Evolutionary conservation across 345 rosid genomes (phyloP), one percentile per base, ranked within the genome.

Genomic region (Linum trigynum): DNA sequence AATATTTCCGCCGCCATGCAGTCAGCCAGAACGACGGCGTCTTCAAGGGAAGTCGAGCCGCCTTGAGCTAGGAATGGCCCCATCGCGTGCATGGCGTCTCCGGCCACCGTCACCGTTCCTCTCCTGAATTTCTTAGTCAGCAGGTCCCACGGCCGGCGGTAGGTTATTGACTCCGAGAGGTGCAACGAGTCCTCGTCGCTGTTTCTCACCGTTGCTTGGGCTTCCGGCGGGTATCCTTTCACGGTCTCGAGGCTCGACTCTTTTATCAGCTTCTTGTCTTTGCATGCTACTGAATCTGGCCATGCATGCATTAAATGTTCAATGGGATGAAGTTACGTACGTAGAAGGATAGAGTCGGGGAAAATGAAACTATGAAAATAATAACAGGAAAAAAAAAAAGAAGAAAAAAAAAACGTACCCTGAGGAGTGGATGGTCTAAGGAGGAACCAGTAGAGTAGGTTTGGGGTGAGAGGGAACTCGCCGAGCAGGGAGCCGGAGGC

Each of bases 11-110:
- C 42, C 9, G 75, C 68, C 51, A 77, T 63, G 56, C 71, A 67
- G 42, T 59, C 63, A 12, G 73, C 67, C 7, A 73, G 61, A 43
- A 73, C 59, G 32, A 69, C 65, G 0, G 76, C 79, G 17, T 72
- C 79, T 61, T 78, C 82, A 7, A 78, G 56, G 2, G 75, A 68
- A 5, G 75, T 74, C 0, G 79, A 50, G n/a, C 82, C 82, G 0
- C 73, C 82, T 55, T 78, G 82, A 4, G 77, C 77, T 1, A 71
- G 7, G 48, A 76, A 79, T 0, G 78, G 82, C 8, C 69, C 75
- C 77, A 73, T 75, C 36, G 69, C 75, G 16, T 79, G 82, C 79
- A 80, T 68, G 3, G 81, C 78, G 12, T 77, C 81, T 45, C 81
- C 81, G 1, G 73, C 81, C 7, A 77, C 75, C 23, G 69, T 62